Conservation (phyloP, 2,329 filamentous ascomycete species). For the Magnaporthiopsis incrustans region DNA sequence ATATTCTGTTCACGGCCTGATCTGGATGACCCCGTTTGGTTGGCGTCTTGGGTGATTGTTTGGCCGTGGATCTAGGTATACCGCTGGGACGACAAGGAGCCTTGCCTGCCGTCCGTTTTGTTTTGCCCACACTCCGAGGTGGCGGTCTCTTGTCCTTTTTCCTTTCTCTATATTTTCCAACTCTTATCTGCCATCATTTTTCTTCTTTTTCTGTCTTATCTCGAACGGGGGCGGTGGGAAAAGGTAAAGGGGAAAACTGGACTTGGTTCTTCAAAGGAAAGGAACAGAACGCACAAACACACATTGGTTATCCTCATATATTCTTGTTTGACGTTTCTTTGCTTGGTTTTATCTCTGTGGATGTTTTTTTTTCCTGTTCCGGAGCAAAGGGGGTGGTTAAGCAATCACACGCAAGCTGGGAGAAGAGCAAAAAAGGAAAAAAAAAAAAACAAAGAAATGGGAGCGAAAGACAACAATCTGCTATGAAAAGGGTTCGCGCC, state of each 20-base stretch:
- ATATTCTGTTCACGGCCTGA: neutral
- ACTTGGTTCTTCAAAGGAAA: neutral
- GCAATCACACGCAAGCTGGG: neutral
- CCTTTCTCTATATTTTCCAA: neutral
- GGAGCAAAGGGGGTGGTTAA: neutral
- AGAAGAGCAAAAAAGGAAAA: neutral
- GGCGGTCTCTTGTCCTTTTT: neutral
- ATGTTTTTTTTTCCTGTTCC: conserved; percentile 1
- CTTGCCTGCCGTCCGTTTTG: neutral
- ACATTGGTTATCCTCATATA: too few species aligned
- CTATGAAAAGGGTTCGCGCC: neutral
- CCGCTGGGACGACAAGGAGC: too few species aligned
- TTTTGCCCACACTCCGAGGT: neutral
- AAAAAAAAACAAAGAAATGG: neutral
- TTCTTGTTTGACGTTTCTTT: neutral
- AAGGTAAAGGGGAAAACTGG: neutral
- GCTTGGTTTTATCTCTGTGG: conserved; percentile 1
- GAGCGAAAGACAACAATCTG: neutral
- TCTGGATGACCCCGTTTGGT: neutral
- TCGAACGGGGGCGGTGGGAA: neutral
- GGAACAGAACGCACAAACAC: neutral
- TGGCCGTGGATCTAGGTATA: neutral
- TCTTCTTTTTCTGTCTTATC: too few species aligned
- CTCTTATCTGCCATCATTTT: neutral
- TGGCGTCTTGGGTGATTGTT: neutral